These are phyloP conservation scores for Hypomontagnella monticulosa DNA, from an alignment of 495 filamentous ascomycete species.

Conservation along the genomic window DNA sequence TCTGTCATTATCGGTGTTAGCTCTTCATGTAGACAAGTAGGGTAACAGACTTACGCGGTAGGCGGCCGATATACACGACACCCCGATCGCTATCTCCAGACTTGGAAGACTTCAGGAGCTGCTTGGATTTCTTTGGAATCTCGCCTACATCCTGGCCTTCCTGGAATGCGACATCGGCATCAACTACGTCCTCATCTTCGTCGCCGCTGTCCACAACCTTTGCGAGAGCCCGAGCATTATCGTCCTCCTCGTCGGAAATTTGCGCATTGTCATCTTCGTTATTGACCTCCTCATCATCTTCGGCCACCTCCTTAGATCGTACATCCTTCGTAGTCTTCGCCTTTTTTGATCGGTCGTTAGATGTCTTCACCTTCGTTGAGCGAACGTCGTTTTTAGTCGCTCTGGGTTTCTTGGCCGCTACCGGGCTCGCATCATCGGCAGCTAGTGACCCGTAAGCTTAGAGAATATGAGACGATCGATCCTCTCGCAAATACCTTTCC, in stretches of 20 bases:
- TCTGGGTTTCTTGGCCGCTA: constrained; percentile 50
- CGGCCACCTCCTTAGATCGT: constrained; percentile 31
- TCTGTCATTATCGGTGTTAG: constrained; percentile 40
- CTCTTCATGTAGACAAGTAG: constrained; percentile 28
- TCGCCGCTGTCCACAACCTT: constrained; percentile 83
- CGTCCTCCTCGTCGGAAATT: constrained; percentile 50
- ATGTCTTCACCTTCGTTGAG: constrained; percentile 46
- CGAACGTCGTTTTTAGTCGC: constrained; percentile 34
- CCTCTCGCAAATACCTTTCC: constrained; percentile 55
- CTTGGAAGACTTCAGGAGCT: constrained; percentile 62
- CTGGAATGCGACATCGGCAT: constrained; percentile 57
- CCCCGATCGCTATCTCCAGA: constrained; percentile 67
- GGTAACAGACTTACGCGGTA: constrained; percentile 64
- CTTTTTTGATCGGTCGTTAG: constrained; percentile 32
- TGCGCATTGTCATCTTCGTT: constrained; percentile 46
- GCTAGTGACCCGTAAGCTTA: constrained; percentile 32
- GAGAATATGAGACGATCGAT: neutral
- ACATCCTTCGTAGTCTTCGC: constrained; percentile 43
- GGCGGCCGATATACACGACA: constrained; percentile 86
- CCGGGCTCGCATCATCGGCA: constrained; percentile 55
- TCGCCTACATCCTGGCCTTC: constrained; percentile 69
- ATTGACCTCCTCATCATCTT: constrained; percentile 41
- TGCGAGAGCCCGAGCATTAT: constrained; percentile 67
- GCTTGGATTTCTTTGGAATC: constrained; percentile 69
- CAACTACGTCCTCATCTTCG: constrained; percentile 65